Base-by-base conservation (phyloP, 1,284 basidiomycete genomes). In the Leucoagaricus sp. region DNA sequence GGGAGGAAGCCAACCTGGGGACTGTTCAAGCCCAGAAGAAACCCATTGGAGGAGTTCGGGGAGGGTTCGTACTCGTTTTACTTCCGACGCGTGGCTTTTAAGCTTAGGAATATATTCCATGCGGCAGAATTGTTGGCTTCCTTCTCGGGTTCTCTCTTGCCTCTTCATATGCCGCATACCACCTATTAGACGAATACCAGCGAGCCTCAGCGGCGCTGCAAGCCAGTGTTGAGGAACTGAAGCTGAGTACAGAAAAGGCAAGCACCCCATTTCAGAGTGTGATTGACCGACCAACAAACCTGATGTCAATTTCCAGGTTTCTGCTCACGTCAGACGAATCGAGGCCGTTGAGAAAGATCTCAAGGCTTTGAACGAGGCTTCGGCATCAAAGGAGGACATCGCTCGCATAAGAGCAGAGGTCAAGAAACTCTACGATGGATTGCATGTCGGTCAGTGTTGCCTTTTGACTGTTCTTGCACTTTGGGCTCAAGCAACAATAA, bases 171-270 rank as follows among this genome's bases (percentile, higher is more conserved):
- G 93, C 93, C 46, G 89, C 93, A 48, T 96, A 94, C 70, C 87
- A 93, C 68, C 77, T 97, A 25, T 76, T 96, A 51, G 91, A 96
- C 63, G 94, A 96, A 74, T 95, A 94, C 74, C 93, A 94, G 71
- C 77, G 84, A 50, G 93, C 94, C 7, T 92, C 89, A 4, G 87
- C 88, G 25, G 82, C 91, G 26, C 76, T 96, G 58, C 87, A 95
- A 68, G 84, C 89, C 17, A 93, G 91, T 66, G 90, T 96, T 19
- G 88, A 94, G 66, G 92, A 95, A 66, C 76, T 97, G 47, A 90
- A 93, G 70, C 73, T 82, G 38, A 93, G 87, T 68, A 95, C 94
- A 0, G 85, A 88, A 65, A 91, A 93, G 82, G 93, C 84, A 58
- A 40, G 36, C 23, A 41, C 48, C 4, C 10, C 25, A 34, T 6